These are phyloP conservation scores for Aspergillus hancockii DNA, from an alignment of 495 filamentous ascomycete genomes.

Conservation along the genomic window DNA sequence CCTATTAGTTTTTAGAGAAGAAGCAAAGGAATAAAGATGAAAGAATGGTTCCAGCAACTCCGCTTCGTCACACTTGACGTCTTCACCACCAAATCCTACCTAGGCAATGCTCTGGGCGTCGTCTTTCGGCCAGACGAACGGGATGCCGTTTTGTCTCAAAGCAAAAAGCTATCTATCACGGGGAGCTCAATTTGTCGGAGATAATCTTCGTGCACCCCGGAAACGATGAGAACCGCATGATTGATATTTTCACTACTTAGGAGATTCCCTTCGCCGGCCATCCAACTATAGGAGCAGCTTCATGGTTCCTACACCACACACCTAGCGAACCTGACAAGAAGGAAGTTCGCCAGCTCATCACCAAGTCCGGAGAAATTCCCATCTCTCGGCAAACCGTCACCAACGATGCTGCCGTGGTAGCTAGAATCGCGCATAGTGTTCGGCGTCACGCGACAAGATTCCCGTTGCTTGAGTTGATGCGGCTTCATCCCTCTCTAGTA, in stretches of 20 bases:
- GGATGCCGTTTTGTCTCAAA: constrained; percentile 29
- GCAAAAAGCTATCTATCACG: constrained; percentile 57
- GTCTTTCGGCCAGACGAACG: constrained; percentile 39
- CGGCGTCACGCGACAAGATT: constrained; percentile 55
- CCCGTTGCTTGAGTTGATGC: constrained; percentile 29
- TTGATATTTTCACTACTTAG: constrained; percentile 72
- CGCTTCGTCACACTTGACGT: constrained; percentile 44
- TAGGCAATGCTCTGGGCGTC: constrained; percentile 43
- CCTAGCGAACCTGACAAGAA: constrained; percentile 29
- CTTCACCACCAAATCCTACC: constrained; percentile 42
- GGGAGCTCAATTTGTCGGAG: constrained; percentile 85
- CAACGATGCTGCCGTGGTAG: too few species aligned
- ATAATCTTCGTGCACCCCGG: constrained; percentile 71
- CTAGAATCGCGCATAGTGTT: too few species aligned
- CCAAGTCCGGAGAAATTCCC: constrained; percentile 66
- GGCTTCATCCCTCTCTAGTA: constrained; percentile 31
- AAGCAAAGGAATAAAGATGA: too few species aligned
- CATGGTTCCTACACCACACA: constrained; percentile 47
- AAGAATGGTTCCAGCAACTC: constrained; percentile 28
- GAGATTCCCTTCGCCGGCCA: constrained; percentile 79
- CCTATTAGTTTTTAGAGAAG: too few species aligned
- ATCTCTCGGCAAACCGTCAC: too few species aligned
- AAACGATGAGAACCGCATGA: constrained; percentile 31
- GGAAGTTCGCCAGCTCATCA: constrained; percentile 46
- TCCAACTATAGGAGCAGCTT: constrained; percentile 70